These are phyloP conservation scores for Epichloe scottii DNA, from an alignment of 2,329 filamentous ascomycete genomes.

Conservation along the genomic window DNA sequence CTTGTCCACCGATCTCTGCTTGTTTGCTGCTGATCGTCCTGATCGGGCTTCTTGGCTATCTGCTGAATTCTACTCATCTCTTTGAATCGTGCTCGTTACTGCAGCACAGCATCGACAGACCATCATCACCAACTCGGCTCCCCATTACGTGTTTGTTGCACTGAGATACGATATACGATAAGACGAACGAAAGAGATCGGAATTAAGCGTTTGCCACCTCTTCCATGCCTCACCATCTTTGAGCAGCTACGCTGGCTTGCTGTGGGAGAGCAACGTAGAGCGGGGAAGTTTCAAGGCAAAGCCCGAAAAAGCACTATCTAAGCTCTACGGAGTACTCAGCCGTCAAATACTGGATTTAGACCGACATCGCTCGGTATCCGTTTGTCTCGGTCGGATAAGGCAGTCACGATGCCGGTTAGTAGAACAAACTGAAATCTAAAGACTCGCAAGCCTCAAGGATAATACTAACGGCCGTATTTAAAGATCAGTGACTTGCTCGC, in stretches of 20 bases:
- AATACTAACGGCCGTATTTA: background rate
- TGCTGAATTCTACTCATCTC: background rate
- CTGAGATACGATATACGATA: background rate
- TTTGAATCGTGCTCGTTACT: background rate
- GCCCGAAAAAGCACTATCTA: background rate
- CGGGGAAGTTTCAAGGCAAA: background rate
- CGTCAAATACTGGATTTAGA: background rate
- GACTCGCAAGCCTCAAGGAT: background rate
- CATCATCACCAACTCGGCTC: background rate
- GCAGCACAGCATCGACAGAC: background rate
- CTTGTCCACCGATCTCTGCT: background rate
- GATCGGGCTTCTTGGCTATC: background rate
- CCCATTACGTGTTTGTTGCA: background rate
- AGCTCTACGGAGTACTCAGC: background rate
- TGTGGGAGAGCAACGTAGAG: background rate
- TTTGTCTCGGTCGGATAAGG: background rate
- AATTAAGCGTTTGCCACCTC: background rate
- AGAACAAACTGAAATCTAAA: background rate
- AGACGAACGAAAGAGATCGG: background rate
- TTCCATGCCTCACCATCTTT: slow-evolving; percentile 2
- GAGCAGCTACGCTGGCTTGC: slow-evolving; percentile 3
- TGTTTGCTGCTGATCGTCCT: background rate
- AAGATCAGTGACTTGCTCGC: slow-evolving; percentile 30
- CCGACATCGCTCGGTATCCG: background rate
- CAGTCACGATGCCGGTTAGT: slow-evolving; percentile 20